Conservation (phyloP, 768 basidiomycete species). For the Boletus sensibilis region DNA sequence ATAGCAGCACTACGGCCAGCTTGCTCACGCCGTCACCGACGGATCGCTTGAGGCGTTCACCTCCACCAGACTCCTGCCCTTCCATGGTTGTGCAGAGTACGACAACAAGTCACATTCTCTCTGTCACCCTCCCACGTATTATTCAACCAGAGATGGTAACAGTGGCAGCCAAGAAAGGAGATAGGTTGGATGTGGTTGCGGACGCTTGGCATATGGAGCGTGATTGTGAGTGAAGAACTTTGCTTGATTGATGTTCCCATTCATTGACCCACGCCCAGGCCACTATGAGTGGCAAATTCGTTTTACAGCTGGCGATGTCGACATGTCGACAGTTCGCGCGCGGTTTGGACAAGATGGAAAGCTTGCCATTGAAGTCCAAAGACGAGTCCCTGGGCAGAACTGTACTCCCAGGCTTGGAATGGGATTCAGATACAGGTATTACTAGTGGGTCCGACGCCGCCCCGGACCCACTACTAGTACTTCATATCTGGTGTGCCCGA, state of each 20-base stretch:
- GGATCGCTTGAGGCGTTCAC: constrained; percentile 32
- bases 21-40: constrained; percentile 29
- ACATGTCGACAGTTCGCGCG: constrained; percentile 53
- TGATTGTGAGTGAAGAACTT: constrained; percentile 47
- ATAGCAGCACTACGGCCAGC: constrained; percentile 10
- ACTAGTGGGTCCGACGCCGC: constrained; percentile 10
- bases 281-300: constrained; percentile 63
- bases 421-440: constrained; percentile 30
- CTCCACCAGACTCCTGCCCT: constrained; percentile 38
- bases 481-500: background rate
- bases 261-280: constrained; percentile 34
- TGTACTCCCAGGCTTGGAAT: constrained; percentile 27
- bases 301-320: constrained; percentile 53
- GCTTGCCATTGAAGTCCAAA: constrained; percentile 47
- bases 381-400: constrained; percentile 26
- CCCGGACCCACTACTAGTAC: constrained; percentile 1
- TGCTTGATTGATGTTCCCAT: background rate
- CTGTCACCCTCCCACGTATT: constrained; percentile 46
- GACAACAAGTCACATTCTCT: constrained; percentile 41
- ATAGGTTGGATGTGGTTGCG: constrained; percentile 55
- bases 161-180: constrained; percentile 57
- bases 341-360: constrained; percentile 46
- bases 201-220: constrained; percentile 62
- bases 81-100: constrained; percentile 46
- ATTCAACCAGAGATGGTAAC: constrained; percentile 64